Percentiles rank a stretch among this genome's conserved stretches.
phyloP scores from a whole-genome alignment of 352 stramenopile genomes.

The Globisporangium emineosum region DNA sequence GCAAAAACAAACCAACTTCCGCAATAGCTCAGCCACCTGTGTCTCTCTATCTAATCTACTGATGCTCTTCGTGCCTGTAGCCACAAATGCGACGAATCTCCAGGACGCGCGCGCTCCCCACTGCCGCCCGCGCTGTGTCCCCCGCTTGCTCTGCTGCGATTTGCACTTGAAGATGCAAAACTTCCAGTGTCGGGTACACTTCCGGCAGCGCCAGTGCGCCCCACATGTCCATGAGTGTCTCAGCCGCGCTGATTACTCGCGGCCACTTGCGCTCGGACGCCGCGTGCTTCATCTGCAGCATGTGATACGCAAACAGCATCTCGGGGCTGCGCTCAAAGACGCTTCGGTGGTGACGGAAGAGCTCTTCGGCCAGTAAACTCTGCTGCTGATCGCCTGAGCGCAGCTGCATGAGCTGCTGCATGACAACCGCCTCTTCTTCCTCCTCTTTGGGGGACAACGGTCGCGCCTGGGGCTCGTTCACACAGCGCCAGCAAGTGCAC shows the following conservation, averaged over 20 bases:
- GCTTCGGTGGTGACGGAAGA: conserved; percentile 1
- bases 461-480: conserved; percentile 10
- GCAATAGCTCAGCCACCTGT: too few relatives aligned
- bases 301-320: conserved; percentile 37
- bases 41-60: too few relatives aligned
- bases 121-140: conserved; percentile 15
- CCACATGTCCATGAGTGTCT: conserved; percentile 39
- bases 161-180: conserved; percentile 45
- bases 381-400: conserved; percentile 17
- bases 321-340: conserved; percentile 29
- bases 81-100: conserved; percentile 32
- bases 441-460: conserved; percentile 5
- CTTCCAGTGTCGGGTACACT: conserved; percentile 43
- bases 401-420: conserved; percentile 34
- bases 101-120: conserved; percentile 14
- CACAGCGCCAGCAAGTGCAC: conserved; percentile 46
- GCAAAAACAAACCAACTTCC: neutral
- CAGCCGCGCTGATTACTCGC: conserved; percentile 26
- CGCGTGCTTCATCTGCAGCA: conserved; percentile 39
- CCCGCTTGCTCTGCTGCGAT: conserved; percentile 31
- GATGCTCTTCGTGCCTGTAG: conserved; percentile 10
- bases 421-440: conserved; percentile 13
- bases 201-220: conserved; percentile 22
- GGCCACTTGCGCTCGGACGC: conserved; percentile 21
- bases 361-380: conserved; percentile 15